Evolutionary conservation across 352 stramenopile species (phyloP).

Genomic region (Globisporangium splendens): DNA sequence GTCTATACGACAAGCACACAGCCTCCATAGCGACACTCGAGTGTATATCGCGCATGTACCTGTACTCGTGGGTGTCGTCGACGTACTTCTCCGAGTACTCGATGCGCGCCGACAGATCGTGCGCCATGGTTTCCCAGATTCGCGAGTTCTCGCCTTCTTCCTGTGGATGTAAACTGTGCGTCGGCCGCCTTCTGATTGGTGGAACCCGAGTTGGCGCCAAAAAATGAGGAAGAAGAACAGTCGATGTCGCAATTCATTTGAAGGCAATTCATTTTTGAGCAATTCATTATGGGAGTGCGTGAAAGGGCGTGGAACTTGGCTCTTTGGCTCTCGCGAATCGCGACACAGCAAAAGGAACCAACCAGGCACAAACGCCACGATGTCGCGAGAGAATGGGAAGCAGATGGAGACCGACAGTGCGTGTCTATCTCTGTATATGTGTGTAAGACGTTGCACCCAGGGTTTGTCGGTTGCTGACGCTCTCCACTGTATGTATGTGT

Average conservation of each 20-base stretch:
- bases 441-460: too few species aligned
- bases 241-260: neutral
- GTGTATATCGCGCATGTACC: slow-evolving; percentile 30
- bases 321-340: too few species aligned
- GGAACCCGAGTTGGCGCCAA: too few species aligned
- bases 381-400: slow-evolving; percentile 64
- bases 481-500: slow-evolving; percentile 3
- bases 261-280: too few species aligned
- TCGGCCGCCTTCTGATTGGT: too few species aligned
- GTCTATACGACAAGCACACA: neutral
- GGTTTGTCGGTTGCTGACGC: too few species aligned
- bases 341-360: slow-evolving; percentile 6
- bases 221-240: too few species aligned
- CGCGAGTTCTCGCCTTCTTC: slow-evolving; percentile 9
- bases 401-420: slow-evolving; percentile 83
- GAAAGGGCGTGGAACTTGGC: neutral
- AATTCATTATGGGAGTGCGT: too few species aligned
- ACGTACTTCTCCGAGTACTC: slow-evolving; percentile 96
- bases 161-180: too few species aligned
- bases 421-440: slow-evolving; percentile 5
- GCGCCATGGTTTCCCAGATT: slow-evolving; percentile 43
- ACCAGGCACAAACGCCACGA: slow-evolving; percentile 23
- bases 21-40: neutral
- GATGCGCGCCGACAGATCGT: slow-evolving; percentile 88
- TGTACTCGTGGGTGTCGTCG: slow-evolving; percentile 92